Percentiles rank a stretch among this genome's conserved stretches.
Evolutionary conservation across 129 eudicot genomes (phyloP).

Genomic region (Flaveria bidentis): DNA sequence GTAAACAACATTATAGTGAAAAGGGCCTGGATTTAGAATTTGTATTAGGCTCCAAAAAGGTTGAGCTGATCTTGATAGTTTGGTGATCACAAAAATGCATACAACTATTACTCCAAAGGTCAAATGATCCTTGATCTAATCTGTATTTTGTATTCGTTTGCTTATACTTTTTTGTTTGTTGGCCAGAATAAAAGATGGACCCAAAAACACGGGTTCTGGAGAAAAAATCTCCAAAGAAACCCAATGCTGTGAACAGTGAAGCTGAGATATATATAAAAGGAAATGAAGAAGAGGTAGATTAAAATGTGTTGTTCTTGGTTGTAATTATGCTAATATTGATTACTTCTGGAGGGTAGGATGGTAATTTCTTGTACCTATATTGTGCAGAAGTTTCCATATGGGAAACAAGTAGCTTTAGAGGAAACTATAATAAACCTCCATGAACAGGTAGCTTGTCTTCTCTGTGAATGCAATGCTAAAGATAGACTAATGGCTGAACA

Average conservation of each 20-base stretch:
- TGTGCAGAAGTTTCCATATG: slow-evolving; percentile 36
- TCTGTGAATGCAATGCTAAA: slow-evolving; percentile 59
- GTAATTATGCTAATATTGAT: not conserved
- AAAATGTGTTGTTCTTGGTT: not conserved
- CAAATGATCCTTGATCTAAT: too few species aligned
- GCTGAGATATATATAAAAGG: slow-evolving; percentile 29
- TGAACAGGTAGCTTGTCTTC: slow-evolving; percentile 54
- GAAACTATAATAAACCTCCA: slow-evolving; percentile 47
- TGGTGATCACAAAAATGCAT: slow-evolving; percentile 10
- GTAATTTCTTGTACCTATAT: slow-evolving; percentile 23
- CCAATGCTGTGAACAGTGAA: slow-evolving; percentile 39
- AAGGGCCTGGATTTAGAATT: too few species aligned
- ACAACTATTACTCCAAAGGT: not conserved
- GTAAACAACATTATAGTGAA: too few species aligned
- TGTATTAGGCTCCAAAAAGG: too few species aligned
- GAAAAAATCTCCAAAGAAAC: slow-evolving; percentile 48
- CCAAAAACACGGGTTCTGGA: slow-evolving; percentile 56
- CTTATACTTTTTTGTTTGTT: slow-evolving; percentile 18
- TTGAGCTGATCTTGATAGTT: not conserved
- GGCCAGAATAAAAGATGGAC: slow-evolving; percentile 51
- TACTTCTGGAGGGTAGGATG: not conserved
- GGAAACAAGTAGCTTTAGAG: slow-evolving; percentile 49
- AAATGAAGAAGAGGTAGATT: slow-evolving; percentile 55
- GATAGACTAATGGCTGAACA: slow-evolving; percentile 54
- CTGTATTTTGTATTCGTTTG: not conserved